phyloP scores from a whole-genome alignment of 352 stramenopile genomes.

The Phytophthora sp. region DNA sequence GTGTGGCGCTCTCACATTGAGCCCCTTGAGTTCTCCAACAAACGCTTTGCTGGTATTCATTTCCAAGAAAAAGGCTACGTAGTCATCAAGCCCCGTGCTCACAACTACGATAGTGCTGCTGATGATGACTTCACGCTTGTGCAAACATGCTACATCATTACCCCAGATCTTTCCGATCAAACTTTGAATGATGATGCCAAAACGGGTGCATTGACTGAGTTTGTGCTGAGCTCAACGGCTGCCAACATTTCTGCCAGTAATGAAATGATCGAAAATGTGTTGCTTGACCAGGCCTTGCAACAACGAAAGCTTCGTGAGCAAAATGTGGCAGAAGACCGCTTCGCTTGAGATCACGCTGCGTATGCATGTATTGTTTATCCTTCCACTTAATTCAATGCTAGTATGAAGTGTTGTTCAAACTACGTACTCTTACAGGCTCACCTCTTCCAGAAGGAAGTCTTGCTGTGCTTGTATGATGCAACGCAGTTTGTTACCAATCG shows the following conservation, averaged over 20 bases:
- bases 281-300: constrained; percentile 36
- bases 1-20: constrained; percentile 61
- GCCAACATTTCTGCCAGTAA: constrained; percentile 40
- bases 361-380: not conserved
- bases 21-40: constrained; percentile 54
- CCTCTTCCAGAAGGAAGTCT: not conserved
- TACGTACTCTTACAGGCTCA: no score
- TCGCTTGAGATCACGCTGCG: not conserved
- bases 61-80: constrained; percentile 45
- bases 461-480: no score
- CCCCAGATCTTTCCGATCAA: constrained; percentile 36
- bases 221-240: constrained; percentile 37
- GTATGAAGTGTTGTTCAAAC: no score
- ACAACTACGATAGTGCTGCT: constrained; percentile 2
- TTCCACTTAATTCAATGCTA: no score
- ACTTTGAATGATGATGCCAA: constrained; percentile 32
- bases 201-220: constrained; percentile 37
- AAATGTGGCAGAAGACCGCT: not conserved
- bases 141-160: constrained; percentile 49
- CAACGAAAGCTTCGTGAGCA: constrained; percentile 8
- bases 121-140: constrained; percentile 39
- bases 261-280: constrained; percentile 44
- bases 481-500: no score
- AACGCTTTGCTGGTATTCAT: constrained; percentile 41
- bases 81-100: constrained; percentile 33